These are phyloP conservation scores for Curvularia eragrostidis DNA, from an alignment of 2,329 filamentous ascomycete genomes.

Conservation along the genomic window DNA sequence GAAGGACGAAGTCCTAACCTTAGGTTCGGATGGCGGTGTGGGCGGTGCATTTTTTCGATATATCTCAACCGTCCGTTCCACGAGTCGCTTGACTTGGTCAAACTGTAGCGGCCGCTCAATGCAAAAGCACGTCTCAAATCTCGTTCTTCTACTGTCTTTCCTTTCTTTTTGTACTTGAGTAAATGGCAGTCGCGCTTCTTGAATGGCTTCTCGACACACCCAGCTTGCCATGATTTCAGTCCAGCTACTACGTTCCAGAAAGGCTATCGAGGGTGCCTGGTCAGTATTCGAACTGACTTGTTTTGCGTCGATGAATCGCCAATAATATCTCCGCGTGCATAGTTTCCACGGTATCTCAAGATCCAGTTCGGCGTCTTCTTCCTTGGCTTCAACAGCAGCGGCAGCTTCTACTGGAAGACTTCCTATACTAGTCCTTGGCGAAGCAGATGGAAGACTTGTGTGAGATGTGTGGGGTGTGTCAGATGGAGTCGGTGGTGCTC, in stretches of 20 bases:
- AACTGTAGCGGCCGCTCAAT: constrained; percentile 46
- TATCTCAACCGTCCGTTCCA: constrained; percentile 50
- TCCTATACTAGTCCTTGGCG: constrained; percentile 35
- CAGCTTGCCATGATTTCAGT: constrained; percentile 49
- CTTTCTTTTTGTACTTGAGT: constrained; percentile 45
- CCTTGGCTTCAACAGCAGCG: constrained; percentile 42
- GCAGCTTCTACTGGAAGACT: constrained; percentile 40
- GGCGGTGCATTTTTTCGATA: constrained; percentile 38
- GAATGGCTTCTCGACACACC: constrained; percentile 49
- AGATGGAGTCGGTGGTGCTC: constrained; percentile 36
- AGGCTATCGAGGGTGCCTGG: constrained; percentile 33
- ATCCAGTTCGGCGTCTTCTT: constrained; percentile 39
- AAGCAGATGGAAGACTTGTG: constrained; percentile 26
- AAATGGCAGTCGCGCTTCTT: constrained; percentile 41
- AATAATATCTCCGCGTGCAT: constrained; percentile 42
- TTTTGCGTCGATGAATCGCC: constrained; percentile 46
- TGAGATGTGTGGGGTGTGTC: constrained; percentile 35
- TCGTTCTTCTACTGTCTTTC: constrained; percentile 40
- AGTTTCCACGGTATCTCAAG: constrained; percentile 49
- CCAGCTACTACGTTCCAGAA: constrained; percentile 40
- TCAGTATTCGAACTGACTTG: constrained; percentile 41
- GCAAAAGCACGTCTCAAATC: constrained; percentile 45
- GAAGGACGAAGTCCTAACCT: constrained; percentile 30
- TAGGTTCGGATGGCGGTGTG: constrained; percentile 19
- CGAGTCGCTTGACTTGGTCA: constrained; percentile 44